Base-by-base conservation (phyloP, 2,329 filamentous ascomycete genomes). In the Cercospora canescens region DNA sequence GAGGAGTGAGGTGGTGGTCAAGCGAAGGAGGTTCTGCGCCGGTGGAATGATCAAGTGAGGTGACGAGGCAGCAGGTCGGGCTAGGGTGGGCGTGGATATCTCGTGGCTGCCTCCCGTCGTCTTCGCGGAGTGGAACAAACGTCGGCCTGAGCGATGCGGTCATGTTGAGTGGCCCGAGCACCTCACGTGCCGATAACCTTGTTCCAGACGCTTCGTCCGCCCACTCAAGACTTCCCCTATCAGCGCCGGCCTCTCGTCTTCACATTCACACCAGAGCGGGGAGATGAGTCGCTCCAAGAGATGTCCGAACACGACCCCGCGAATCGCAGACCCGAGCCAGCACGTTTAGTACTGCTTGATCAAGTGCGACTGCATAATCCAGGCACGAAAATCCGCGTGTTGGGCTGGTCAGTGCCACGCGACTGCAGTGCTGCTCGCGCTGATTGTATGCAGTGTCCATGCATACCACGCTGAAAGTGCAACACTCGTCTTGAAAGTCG, bases 331-430 rank as follows among this genome's bases (percentile, higher is more conserved):
- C 91, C 91, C 30, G 80, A 87, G 34, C 86, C 92, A 14, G 80
- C 79, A 56, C 78, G 71, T 35, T 76, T 84, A 9, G 87, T 89
- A 66, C 75, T 83, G 45, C 73, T 84, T 34, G 76, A 76, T 11
- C 79, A 84, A 60, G 71, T 84, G n/a, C 80, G 81, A 2, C 52
- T 52, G 4, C 60, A 73, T 24, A 60, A 63, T 18, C 67, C 76
- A 4, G 86, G 86, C n/a, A 86, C 88, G n/a, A 98, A 98, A 81
- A 90, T 97, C 67, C 89, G 94, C 67, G 96, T 98, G 78, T 80
- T 98, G 59, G 94, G 93, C 79, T 97, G 94, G 94, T 97, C 85
- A 81, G 88, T 80, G n/a, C 35, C 11, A 14, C 48, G 26, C 30
- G 34, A 56, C 18, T 34, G 52, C 52, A 18, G 28, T 50, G 30